These are phyloP conservation scores for Geotrichum europaeum DNA, from an alignment of 1,139 yeast species.

Conservation along the genomic window DNA sequence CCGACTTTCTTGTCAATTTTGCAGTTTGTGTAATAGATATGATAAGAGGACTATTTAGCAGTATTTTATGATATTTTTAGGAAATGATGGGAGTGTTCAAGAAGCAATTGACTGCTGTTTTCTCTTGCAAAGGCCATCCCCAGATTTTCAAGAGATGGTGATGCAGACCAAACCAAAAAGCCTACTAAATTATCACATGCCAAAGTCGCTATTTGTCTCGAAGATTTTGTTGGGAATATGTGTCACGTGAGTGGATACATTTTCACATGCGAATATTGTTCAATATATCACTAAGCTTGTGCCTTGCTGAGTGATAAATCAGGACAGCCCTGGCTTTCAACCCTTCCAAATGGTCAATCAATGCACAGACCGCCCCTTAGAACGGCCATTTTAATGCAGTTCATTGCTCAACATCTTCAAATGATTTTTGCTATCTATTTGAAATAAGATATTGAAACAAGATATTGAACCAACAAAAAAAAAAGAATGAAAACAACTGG, in stretches of 20 bases:
- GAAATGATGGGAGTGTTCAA: too few species aligned
- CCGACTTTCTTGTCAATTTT: too few species aligned
- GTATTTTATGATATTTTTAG: too few species aligned
- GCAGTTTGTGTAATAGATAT: too few species aligned
- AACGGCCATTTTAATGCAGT: background rate
- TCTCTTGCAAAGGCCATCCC: background rate
- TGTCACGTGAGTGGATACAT: background rate
- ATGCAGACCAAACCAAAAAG: background rate
- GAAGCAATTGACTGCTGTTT: background rate
- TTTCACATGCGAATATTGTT: background rate
- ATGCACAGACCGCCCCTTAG: too few species aligned
- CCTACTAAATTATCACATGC: background rate
- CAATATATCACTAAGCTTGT: background rate
- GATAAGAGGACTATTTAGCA: too few species aligned
- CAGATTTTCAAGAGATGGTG: background rate
- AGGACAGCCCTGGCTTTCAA: too few species aligned
- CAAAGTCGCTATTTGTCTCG: background rate
- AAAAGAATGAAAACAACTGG: background rate
- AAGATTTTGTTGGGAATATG: background rate
- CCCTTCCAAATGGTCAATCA: too few species aligned
- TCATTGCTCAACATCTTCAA: background rate
- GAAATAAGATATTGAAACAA: too few species aligned
- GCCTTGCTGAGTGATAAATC: background rate
- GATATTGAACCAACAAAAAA: background rate
- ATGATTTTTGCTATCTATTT: too few species aligned